Conservation (phyloP, 164 flowering plant genomes). For the Nelumbo lutea region DNA sequence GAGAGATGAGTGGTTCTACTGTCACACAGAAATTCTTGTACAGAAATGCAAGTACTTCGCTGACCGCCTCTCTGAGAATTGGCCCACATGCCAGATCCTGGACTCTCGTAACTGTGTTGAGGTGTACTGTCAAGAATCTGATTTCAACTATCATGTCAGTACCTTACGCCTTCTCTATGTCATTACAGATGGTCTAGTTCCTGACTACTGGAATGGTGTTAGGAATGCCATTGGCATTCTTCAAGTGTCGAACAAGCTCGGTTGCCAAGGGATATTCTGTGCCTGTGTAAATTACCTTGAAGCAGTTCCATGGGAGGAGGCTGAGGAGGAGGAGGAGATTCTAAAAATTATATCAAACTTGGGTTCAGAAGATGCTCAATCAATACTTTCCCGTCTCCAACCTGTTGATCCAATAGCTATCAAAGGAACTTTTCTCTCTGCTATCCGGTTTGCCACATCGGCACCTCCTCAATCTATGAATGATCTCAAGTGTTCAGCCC, state of each 20-base stretch:
- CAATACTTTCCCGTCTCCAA: conserved; percentile 79
- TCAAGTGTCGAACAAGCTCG: conserved; percentile 60
- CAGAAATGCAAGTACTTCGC: conserved; percentile 75
- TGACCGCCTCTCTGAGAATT: conserved; percentile 83
- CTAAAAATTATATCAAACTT: conserved; percentile 53
- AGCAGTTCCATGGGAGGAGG: conserved; percentile 99
- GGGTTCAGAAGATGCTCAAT: conserved; percentile 54
- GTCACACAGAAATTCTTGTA: conserved; percentile 63
- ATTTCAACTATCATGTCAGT: conserved; percentile 62
- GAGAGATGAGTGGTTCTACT: conserved; percentile 84
- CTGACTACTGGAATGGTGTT: conserved; percentile 59
- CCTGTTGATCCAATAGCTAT: conserved; percentile 60
- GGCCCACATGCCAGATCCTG: conserved; percentile 94
- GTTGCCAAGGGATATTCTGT: conserved; percentile 46
- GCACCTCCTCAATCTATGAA: conserved; percentile 48
- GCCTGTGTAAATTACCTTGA: conserved; percentile 80
- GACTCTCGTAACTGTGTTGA: conserved; percentile 91
- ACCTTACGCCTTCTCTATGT: conserved; percentile 64
- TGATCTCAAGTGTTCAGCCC: conserved; percentile 69
- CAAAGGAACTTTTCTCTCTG: conserved; percentile 53
- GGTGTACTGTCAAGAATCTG: conserved; percentile 68
- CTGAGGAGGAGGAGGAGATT: conserved; percentile 96
- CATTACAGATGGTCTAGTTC: conserved; percentile 24
- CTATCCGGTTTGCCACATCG: conserved; percentile 79
- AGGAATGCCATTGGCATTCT: conserved; percentile 75